phyloP scores from a whole-genome alignment of 306 rosid species.

The Cicer cuneatum region DNA sequence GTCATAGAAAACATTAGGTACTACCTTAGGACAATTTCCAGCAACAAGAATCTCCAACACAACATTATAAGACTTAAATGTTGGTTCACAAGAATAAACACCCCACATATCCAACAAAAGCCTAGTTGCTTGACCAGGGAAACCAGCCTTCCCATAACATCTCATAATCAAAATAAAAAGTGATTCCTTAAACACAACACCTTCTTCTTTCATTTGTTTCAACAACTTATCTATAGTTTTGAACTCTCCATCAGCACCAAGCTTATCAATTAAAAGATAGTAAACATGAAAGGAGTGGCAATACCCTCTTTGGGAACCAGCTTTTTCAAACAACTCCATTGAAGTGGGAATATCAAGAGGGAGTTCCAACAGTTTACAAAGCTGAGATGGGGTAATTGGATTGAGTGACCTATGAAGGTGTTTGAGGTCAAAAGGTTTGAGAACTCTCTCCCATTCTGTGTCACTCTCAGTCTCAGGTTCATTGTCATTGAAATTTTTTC shows the following conservation, averaged over 20 bases:
- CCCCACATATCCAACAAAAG: slow-evolving; percentile 83
- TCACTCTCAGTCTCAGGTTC: slow-evolving; percentile 56
- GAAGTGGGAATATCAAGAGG: slow-evolving; percentile 81
- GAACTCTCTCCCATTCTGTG: slow-evolving; percentile 83
- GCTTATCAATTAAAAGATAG: slow-evolving; percentile 70
- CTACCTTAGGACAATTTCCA: slow-evolving; percentile 72
- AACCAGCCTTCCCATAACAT: slow-evolving; percentile 71
- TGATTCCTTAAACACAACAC: slow-evolving; percentile 70
- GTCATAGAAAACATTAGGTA: slow-evolving; percentile 80
- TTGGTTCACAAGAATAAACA: slow-evolving; percentile 71
- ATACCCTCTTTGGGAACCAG: slow-evolving; percentile 74
- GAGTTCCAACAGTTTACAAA: slow-evolving; percentile 69
- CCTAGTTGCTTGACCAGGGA: slow-evolving; percentile 90
- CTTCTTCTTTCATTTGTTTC: slow-evolving; percentile 82
- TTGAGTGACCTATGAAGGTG: slow-evolving; percentile 66
- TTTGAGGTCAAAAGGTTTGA: slow-evolving; percentile 78
- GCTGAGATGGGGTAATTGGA: slow-evolving; percentile 72
- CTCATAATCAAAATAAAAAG: slow-evolving; percentile 76
- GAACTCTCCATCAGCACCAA: slow-evolving; percentile 73
- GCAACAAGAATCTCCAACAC: slow-evolving; percentile 72
- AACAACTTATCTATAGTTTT: slow-evolving; percentile 69
- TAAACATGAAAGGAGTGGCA: slow-evolving; percentile 75
- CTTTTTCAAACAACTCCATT: slow-evolving; percentile 70
- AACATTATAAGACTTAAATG: slow-evolving; percentile 79
- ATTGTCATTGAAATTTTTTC: slow-evolving; percentile 18